Conservation (phyloP, 345 rosid genomes). For the Sisymbrium altissimum region DNA sequence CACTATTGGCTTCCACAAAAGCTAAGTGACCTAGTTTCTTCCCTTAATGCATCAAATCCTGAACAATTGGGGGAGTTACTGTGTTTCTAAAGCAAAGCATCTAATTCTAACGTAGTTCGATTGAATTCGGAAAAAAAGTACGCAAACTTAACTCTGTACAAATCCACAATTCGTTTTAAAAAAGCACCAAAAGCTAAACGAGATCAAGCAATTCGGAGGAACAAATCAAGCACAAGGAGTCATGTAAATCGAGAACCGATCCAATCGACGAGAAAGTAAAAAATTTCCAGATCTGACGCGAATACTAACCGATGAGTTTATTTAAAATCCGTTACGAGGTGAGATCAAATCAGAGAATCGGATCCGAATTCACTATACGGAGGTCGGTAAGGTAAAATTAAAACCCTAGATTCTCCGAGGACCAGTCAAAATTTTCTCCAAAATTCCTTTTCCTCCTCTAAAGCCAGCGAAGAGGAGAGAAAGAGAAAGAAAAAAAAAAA, state of each 20-base stretch:
- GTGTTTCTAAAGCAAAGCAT: not conserved
- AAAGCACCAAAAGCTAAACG: not conserved
- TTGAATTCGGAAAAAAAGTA: not conserved
- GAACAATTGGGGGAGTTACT: not conserved
- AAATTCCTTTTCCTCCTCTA: slow-evolving; percentile 5
- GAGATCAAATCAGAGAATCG: not conserved
- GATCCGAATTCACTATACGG: not conserved
- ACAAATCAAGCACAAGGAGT: not conserved
- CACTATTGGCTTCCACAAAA: not conserved
- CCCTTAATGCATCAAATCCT: not conserved
- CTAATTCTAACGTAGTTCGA: not conserved
- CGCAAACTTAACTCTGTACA: not conserved
- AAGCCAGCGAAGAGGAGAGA: slow-evolving; percentile 5
- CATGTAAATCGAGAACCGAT: slow-evolving; percentile 14
- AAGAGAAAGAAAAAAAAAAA: not conserved
- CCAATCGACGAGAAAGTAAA: not conserved
- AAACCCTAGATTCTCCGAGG: slow-evolving; percentile 23
- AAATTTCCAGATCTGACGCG: slow-evolving; percentile 29
- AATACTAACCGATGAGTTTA: not conserved
- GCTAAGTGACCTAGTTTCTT: not conserved
- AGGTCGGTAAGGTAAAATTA: slow-evolving; percentile 1
- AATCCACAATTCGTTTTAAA: not conserved
- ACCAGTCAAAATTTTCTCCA: not conserved
- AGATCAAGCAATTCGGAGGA: slow-evolving; percentile 8
- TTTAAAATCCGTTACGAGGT: not conserved